These are phyloP conservation scores for Lavandula angustifolia DNA, from an alignment of 257 asterid species.

Conservation along the genomic window DNA sequence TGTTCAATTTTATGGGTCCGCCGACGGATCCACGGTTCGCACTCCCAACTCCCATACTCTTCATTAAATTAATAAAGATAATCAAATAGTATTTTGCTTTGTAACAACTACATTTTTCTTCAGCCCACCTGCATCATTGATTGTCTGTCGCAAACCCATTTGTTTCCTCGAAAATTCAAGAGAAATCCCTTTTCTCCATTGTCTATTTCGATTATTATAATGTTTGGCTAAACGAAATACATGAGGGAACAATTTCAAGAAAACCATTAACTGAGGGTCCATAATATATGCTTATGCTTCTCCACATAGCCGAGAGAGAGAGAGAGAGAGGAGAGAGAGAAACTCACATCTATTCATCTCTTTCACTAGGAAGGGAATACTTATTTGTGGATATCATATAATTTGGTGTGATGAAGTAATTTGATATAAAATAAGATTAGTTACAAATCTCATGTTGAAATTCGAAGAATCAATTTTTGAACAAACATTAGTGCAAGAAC, in stretches of 20 bases:
- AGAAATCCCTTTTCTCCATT: neutral
- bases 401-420: too few species aligned
- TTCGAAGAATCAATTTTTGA: too few species aligned
- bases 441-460: too few species aligned
- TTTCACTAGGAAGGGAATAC: too few species aligned
- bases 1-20: constrained; percentile 29
- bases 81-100: neutral
- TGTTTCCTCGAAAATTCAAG: constrained; percentile 25
- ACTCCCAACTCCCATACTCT: neutral
- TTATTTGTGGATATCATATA: too few species aligned
- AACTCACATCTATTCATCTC: too few species aligned
- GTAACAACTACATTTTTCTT: constrained; percentile 28
- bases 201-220: neutral
- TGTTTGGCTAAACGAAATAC: neutral
- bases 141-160: constrained; percentile 3
- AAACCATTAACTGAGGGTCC: constrained; percentile 5
- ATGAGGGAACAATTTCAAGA: neutral
- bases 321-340: too few species aligned
- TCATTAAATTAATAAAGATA: neutral
- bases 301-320: too few species aligned
- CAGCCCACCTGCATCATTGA: constrained; percentile 24
- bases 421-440: too few species aligned
- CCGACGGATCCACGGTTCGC: constrained; percentile 2
- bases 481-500: too few species aligned
- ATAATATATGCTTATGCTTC: constrained; percentile 2